Evolutionary conservation across 2,329 filamentous ascomycete species (phyloP).

Genomic region (Paramyrothecium roridum): DNA sequence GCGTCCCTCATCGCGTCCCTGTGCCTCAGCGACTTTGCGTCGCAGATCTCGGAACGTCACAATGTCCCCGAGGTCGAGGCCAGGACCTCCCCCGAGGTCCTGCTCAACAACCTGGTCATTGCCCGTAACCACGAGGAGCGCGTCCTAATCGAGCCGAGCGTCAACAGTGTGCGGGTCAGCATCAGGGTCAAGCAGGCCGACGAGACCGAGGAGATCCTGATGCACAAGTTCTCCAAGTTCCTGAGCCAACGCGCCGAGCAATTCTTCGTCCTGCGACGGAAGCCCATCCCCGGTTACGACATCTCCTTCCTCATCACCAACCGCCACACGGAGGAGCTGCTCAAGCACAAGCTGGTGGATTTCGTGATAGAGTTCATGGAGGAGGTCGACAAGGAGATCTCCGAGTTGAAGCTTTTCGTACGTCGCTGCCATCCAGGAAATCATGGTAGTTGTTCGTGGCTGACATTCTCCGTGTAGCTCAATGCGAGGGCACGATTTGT

Average conservation of each 20-base stretch:
- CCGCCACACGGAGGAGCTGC: constrained; percentile 96
- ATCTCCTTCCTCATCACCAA: constrained; percentile 99
- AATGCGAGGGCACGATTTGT: constrained; percentile 97
- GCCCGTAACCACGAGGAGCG: constrained; percentile 96
- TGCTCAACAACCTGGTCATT: constrained; percentile 86
- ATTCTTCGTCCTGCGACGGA: constrained; percentile 93
- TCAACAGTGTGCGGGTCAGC: constrained; percentile 95
- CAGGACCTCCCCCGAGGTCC: constrained; percentile 85
- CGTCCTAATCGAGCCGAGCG: constrained; percentile 91
- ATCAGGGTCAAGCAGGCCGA: constrained; percentile 99
- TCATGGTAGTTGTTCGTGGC: background rate
- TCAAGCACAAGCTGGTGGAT: constrained; percentile 98
- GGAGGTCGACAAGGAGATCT: constrained; percentile 99
- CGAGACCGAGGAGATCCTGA: constrained; percentile 96
- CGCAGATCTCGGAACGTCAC: constrained; percentile 92
- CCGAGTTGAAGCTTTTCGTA: constrained; percentile 99
- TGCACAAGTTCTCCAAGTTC: constrained; percentile 98
- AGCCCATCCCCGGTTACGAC: constrained; percentile 97
- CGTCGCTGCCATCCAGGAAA: constrained; percentile 29
- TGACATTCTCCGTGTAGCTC: constrained; percentile 53
- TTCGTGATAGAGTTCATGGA: constrained; percentile 99
- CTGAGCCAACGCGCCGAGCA: constrained; percentile 93
- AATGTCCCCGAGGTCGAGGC: constrained; percentile 98
- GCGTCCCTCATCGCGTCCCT: too few species aligned
- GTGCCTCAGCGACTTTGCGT: constrained; percentile 81